phyloP scores from a whole-genome alignment of 1,284 basidiomycete genomes.

The Irpex lacteus region DNA sequence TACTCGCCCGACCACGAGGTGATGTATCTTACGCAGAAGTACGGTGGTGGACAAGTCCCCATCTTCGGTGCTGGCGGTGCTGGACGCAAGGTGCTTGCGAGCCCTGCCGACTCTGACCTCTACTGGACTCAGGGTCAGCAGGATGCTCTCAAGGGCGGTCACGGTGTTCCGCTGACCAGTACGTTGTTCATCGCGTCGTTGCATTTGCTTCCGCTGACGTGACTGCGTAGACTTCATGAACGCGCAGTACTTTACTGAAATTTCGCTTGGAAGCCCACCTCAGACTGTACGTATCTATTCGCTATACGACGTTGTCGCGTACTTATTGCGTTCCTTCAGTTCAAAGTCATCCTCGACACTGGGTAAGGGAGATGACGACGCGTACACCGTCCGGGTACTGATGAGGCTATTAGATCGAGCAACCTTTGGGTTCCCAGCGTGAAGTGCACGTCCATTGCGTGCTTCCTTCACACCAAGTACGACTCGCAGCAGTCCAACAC shows the following conservation, averaged over 20 bases:
- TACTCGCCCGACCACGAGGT: constrained; percentile 61
- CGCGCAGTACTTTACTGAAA: constrained; percentile 95
- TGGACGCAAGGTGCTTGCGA: constrained; percentile 61
- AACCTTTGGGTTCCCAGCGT: constrained; percentile 94
- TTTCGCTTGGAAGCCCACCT: constrained; percentile 78
- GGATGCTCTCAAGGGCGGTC: constrained; percentile 68
- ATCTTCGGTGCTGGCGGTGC: constrained; percentile 72
- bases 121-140: constrained; percentile 80
- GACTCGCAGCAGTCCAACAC: constrained; percentile 82
- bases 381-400: constrained; percentile 8
- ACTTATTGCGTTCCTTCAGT: constrained; percentile 34
- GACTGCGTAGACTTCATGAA: constrained; percentile 85
- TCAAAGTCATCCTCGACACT: constrained; percentile 88
- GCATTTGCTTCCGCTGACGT: constrained; percentile 3
- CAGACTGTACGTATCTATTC: constrained; percentile 49
- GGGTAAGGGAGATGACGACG: constrained; percentile 42
- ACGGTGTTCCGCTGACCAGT: constrained; percentile 91
- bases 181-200: constrained; percentile 32
- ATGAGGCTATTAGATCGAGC: constrained; percentile 56
- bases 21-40: constrained; percentile 86
- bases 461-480: constrained; percentile 96
- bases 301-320: constrained; percentile 2
- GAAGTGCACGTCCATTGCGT: constrained; percentile 93
- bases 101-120: constrained; percentile 44
- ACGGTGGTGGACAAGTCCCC: constrained; percentile 59